These are phyloP conservation scores for Arthrocladium fulminans DNA, from an alignment of 2,329 filamentous ascomycete genomes.

Conservation along the genomic window DNA sequence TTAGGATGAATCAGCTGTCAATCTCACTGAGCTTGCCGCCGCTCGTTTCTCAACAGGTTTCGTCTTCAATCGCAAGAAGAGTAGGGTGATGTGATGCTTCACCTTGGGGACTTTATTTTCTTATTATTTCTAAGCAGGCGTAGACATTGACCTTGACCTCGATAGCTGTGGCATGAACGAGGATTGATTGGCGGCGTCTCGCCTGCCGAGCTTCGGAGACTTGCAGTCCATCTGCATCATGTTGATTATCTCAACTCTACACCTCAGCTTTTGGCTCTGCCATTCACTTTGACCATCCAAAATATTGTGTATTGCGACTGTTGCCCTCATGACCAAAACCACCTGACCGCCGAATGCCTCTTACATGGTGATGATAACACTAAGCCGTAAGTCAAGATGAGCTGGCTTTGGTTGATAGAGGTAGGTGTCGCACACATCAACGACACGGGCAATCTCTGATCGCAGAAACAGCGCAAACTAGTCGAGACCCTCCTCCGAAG, in stretches of 20 bases:
- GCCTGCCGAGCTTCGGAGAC: not conserved
- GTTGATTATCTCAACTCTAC: not conserved
- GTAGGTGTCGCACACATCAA: conserved; percentile 15
- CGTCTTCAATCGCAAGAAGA: too few relatives aligned
- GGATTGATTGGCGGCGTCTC: not conserved
- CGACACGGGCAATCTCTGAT: conserved; percentile 7
- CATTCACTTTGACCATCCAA: not conserved
- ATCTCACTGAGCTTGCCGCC: not conserved
- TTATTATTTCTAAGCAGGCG: too few relatives aligned
- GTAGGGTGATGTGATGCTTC: too few relatives aligned
- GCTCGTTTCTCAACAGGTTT: not conserved
- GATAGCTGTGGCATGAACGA: not conserved
- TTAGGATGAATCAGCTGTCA: not conserved
- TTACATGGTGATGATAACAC: not conserved
- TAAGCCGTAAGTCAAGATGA: conserved; percentile 9
- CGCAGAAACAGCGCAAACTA: conserved; percentile 10
- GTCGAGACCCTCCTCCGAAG: conserved; percentile 30
- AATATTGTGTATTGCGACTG: not conserved
- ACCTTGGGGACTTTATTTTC: too few relatives aligned
- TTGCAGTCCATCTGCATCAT: too few relatives aligned
- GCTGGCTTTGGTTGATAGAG: conserved; percentile 20
- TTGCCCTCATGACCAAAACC: too few relatives aligned
- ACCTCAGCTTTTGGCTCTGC: not conserved
- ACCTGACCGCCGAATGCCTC: too few relatives aligned
- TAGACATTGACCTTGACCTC: not conserved